Evolutionary conservation across 345 rosid genomes (phyloP).

Genomic region (Moricandia moricandioides): DNA sequence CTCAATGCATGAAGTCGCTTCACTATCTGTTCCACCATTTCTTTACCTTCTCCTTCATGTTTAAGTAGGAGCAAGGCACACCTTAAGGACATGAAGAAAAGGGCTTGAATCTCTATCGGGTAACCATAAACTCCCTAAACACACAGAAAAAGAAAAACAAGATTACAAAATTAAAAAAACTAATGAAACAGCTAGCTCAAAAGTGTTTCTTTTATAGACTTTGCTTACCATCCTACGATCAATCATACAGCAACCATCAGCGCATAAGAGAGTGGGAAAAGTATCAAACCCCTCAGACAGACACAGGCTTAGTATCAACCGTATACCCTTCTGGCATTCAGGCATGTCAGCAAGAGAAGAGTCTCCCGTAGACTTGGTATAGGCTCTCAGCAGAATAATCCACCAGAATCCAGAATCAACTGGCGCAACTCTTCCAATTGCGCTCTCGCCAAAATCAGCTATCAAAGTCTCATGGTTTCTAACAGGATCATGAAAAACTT

Average conservation of each 20-base stretch:
- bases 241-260: conserved; percentile 98
- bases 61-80: conserved; percentile 80
- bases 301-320: conserved; percentile 79
- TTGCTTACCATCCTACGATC: conserved; percentile 93
- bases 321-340: conserved; percentile 97
- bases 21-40: conserved; percentile 74
- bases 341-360: conserved; percentile 78
- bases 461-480: conserved; percentile 73
- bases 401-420: conserved; percentile 99
- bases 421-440: conserved; percentile 97
- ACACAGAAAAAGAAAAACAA: too few relatives aligned
- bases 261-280: conserved; percentile 93
- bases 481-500: conserved; percentile 87
- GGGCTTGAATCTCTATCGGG: conserved; percentile 94
- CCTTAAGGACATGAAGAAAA: conserved; percentile 88
- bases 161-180: too few relatives aligned
- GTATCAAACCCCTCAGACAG: conserved; percentile 96
- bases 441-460: conserved; percentile 97
- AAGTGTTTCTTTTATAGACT: too few relatives aligned
- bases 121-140: conserved; percentile 91
- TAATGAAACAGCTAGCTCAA: too few relatives aligned
- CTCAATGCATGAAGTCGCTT: conserved; percentile 92
- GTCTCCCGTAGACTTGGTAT: conserved; percentile 90
- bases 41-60: conserved; percentile 89
- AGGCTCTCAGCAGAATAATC: conserved; percentile 89